A percentile compares a stretch with the other conserved stretches of the same genome.
Conservation (phyloP, 495 filamentous ascomycete genomes). For the Oidiodendron maius region DNA sequence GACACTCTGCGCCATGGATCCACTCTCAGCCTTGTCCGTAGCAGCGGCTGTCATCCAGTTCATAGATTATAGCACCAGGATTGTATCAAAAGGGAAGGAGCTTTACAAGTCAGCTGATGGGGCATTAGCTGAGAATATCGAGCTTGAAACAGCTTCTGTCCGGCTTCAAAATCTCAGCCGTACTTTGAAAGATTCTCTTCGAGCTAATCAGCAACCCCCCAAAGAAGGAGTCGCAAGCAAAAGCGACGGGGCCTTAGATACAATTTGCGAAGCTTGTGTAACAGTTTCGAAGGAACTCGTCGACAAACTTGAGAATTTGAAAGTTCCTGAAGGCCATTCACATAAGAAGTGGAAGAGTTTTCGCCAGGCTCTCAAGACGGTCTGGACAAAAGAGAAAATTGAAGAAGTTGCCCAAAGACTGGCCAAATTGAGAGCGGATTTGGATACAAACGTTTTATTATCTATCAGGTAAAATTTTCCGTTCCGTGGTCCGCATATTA, state of each 20-base stretch:
- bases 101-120: slow-evolving; percentile 1
- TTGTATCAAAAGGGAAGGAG: neutral
- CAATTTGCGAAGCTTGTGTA: no score
- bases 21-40: slow-evolving; percentile 4
- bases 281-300: neutral
- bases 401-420: slow-evolving; percentile 1
- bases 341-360: slow-evolving; percentile 16
- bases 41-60: slow-evolving; percentile 6
- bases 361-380: slow-evolving; percentile 4
- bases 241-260: no score
- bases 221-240: no score
- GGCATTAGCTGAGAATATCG: neutral
- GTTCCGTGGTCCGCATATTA: neutral
- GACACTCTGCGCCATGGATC: no score
- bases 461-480: neutral
- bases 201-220: neutral
- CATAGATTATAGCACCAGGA: neutral
- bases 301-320: slow-evolving; percentile 1
- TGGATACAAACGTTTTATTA: neutral
- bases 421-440: neutral
- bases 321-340: neutral
- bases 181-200: neutral
- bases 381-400: slow-evolving; percentile 7
- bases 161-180: neutral
- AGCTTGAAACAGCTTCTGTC: neutral